Evolutionary conservation across 192 early-diverging fungal species (phyloP).

Genomic region (Rhizophagus clarus): DNA sequence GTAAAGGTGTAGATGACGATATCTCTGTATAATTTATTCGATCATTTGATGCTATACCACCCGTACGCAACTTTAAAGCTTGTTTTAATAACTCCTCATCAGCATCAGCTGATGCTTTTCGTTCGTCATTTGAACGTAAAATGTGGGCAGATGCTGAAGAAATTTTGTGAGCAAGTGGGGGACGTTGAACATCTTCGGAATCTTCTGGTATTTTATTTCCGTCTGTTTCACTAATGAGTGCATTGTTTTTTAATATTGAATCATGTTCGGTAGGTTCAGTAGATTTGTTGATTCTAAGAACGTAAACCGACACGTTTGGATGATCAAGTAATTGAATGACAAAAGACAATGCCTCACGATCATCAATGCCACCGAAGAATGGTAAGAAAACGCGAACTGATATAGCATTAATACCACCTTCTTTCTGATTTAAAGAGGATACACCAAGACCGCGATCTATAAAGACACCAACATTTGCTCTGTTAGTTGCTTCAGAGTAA

Average conservation of each 20-base stretch:
- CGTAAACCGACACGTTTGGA: constrained; percentile 43
- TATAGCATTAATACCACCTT: constrained; percentile 35
- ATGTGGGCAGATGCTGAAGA: constrained; percentile 15
- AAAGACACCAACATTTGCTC: constrained; percentile 60
- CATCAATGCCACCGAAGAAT: constrained; percentile 75
- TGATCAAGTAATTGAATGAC: constrained; percentile 52
- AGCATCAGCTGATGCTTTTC: neutral
- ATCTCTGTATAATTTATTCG: constrained; percentile 38
- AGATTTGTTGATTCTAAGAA: constrained; percentile 48
- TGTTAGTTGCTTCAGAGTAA: constrained; percentile 30
- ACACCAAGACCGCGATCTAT: constrained; percentile 76
- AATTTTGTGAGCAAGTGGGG: constrained; percentile 24
- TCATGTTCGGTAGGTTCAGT: constrained; percentile 12
- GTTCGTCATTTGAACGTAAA: constrained; percentile 22
- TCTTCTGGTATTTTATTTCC: neutral
- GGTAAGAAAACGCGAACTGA: constrained; percentile 57
- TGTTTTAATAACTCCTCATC: constrained; percentile 19
- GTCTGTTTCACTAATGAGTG: neutral
- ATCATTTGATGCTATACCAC: constrained; percentile 32
- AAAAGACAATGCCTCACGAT: constrained; percentile 62
- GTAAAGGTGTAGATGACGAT: constrained; percentile 37
- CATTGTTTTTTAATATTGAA: neutral
- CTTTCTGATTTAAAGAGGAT: constrained; percentile 9
- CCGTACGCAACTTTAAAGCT: neutral
- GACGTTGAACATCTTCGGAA: neutral